Base-by-base conservation (phyloP, 805 yeast genomes). In the Starmerella floris region DNA sequence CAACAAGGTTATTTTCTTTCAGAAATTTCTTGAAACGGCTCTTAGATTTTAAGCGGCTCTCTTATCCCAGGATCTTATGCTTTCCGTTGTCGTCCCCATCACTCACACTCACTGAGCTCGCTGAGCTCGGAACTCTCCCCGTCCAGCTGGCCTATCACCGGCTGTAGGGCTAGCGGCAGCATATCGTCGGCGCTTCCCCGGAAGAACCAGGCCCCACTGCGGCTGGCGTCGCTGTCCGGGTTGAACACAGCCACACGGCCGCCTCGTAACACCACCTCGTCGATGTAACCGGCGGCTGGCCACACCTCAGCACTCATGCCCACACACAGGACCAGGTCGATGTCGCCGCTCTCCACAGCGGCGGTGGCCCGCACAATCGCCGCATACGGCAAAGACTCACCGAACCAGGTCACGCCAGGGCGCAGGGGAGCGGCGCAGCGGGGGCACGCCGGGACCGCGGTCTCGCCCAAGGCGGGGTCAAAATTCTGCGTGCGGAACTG, bases 371-470 rank as follows among this genome's bases (percentile, higher is more conserved):
- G 62, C 46, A 76, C 77, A 44, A 85, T 70, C 11, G 68, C 70
- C 37, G 62, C 62, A 42, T 82, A 59, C 0, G 94, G 83, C 35
- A 85, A 62, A 15, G 84, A 70, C 60, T 85, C 96, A n/a, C 95
- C 95, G 61, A 80, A 83, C 95, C 95, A 85, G 5, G 84, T 87
- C 3, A 85, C 93, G 0, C 91, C 94, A 0, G 96, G 96, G 20
- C 95, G 66, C 44, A 85, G 61, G 11, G 80, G 56, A 4, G 66
- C 68, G n/a, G 64, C 56, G 56, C 96, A 85, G 10, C 62, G 62
- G 0, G 95, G 94, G 57, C 96, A 85, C 31, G 60, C 69, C 1
- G 95, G 95, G 10, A 83, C 65, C 2, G 74, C 74, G 1, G 60
- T 55, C 37, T 62, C 70, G 3, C 66, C 62, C 1, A 83, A 60